These are phyloP conservation scores for Candida sithepensis DNA, from an alignment of 805 yeast genomes.

Conservation along the genomic window DNA sequence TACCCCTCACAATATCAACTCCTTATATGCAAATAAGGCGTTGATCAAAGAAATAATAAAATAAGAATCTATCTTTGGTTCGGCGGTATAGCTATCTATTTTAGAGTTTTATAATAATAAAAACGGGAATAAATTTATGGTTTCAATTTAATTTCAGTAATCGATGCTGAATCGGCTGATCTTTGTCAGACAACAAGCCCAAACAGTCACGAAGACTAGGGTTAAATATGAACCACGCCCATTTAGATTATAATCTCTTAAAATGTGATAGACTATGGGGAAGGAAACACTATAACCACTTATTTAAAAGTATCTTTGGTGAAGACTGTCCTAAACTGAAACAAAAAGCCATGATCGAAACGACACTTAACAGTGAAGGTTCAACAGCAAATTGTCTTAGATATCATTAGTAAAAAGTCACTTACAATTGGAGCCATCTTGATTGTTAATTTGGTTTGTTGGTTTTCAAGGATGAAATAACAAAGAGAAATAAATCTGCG, in stretches of 20 bases:
- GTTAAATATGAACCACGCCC: slow-evolving; percentile 21
- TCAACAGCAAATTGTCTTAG: not conserved
- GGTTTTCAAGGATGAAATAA: not conserved
- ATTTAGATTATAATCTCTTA: slow-evolving; percentile 4
- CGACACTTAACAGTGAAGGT: not conserved
- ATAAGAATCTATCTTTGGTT: slow-evolving; percentile 8
- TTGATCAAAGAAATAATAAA: slow-evolving; percentile 5
- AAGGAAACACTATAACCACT: slow-evolving; percentile 30
- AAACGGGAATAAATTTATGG: not conserved
- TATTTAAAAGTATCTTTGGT: slow-evolving; percentile 1
- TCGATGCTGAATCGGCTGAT: too few relatives aligned
- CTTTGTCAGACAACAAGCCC: too few relatives aligned
- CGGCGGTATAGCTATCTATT: slow-evolving; percentile 12
- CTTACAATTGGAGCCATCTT: slow-evolving; percentile 38
- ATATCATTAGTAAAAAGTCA: slow-evolving; percentile 7
- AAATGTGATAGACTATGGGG: slow-evolving; percentile 11
- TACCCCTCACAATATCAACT: not conserved
- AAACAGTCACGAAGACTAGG: slow-evolving; percentile 7
- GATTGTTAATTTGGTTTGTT: not conserved
- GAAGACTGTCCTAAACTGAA: not conserved
- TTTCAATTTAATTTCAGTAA: slow-evolving; percentile 5
- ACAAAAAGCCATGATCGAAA: not conserved
- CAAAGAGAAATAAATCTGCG: too few relatives aligned
- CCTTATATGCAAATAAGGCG: not conserved
- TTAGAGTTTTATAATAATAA: not conserved